Conservation (phyloP, 1,284 basidiomycete species). For the Cryptococcus sp. region DNA sequence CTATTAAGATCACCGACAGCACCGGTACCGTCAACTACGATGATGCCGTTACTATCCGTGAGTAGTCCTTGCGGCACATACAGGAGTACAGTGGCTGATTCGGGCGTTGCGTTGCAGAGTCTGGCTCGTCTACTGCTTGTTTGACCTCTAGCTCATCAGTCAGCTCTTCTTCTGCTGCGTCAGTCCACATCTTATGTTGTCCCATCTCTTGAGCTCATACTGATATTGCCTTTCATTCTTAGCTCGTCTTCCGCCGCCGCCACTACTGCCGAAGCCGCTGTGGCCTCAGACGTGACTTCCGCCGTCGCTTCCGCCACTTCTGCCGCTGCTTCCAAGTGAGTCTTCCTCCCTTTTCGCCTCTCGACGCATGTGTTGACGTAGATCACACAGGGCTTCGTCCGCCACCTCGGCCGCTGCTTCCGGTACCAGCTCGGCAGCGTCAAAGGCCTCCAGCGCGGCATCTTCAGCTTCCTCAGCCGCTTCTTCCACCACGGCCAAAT, state of each 20-base stretch:
- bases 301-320: conserved; percentile 12
- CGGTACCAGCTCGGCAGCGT: conserved; percentile 15
- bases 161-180: conserved; percentile 13
- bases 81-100: background rate
- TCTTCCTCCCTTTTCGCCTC: conserved; percentile 10
- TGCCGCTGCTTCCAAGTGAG: conserved; percentile 8
- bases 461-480: conserved; percentile 13
- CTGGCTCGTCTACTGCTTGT: conserved; percentile 19
- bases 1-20: conserved; percentile 41
- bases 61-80: conserved; percentile 9
- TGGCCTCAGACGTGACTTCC: conserved; percentile 15
- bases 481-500: conserved; percentile 2
- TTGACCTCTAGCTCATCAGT: conserved; percentile 12
- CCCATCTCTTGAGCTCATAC: background rate
- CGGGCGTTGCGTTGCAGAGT: conserved; percentile 7
- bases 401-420: conserved; percentile 14
- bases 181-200: background rate
- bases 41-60: conserved; percentile 35
- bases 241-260: conserved; percentile 16
- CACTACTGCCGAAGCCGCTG: conserved; percentile 14
- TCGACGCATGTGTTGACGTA: conserved; percentile 2
- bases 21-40: conserved; percentile 41
- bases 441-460: conserved; percentile 8
- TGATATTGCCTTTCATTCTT: background rate
- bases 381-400: conserved; percentile 1